phyloP scores from a whole-genome alignment of 2,329 filamentous ascomycete species.

The Fusarium sp. region DNA sequence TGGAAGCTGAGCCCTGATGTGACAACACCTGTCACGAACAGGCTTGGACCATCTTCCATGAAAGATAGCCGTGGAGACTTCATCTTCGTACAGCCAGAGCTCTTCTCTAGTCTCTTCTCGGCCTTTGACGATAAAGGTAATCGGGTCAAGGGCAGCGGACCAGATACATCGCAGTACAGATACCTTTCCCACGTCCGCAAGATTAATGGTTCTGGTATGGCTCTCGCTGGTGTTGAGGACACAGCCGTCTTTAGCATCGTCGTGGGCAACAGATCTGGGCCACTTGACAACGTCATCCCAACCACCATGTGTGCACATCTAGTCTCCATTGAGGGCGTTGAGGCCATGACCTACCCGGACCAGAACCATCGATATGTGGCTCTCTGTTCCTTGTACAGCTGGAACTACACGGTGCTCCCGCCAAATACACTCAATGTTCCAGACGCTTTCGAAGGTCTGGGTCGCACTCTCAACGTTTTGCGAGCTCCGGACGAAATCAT shows the following conservation, averaged over 20 bases:
- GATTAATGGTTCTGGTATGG: slow-evolving; percentile 54
- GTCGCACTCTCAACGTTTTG: slow-evolving; percentile 23
- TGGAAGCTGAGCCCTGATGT: no score
- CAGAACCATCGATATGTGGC: slow-evolving; percentile 43
- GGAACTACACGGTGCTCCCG: slow-evolving; percentile 54
- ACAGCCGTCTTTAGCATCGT: slow-evolving; percentile 48
- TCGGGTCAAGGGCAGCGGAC: neutral
- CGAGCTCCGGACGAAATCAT: slow-evolving; percentile 14
- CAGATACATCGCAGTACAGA: slow-evolving; percentile 42
- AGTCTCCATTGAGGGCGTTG: slow-evolving; percentile 52
- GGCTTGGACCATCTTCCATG: no score
- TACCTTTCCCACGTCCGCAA: slow-evolving; percentile 55
- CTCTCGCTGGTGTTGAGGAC: slow-evolving; percentile 50
- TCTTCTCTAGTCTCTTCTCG: no score
- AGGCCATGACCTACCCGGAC: slow-evolving; percentile 42
- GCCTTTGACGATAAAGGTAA: neutral
- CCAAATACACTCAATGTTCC: slow-evolving; percentile 49
- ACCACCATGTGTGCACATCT: slow-evolving; percentile 51
- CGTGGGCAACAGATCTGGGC: slow-evolving; percentile 50
- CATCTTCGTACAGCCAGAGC: no score
- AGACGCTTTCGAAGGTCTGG: slow-evolving; percentile 47
- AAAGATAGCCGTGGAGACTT: no score
- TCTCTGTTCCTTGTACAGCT: slow-evolving; percentile 53
- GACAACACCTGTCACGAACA: no score
- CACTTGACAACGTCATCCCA: slow-evolving; percentile 42